Conservation (phyloP, 345 rosid species). For the Euphorbia tirucalli region DNA sequence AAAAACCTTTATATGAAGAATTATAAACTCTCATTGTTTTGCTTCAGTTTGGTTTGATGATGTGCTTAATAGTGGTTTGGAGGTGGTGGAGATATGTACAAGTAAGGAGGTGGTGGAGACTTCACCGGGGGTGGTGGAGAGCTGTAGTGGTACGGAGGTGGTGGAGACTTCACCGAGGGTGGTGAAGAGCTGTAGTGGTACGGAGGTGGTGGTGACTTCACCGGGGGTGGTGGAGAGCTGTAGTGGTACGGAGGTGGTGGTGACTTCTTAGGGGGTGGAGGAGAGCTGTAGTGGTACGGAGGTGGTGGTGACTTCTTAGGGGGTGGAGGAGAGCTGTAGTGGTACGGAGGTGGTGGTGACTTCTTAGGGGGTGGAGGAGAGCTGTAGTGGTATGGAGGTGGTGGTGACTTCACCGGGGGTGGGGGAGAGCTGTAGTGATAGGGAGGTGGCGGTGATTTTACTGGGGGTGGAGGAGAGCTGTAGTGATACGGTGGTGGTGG, state of each 20-base stretch:
- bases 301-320: neutral
- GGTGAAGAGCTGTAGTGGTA: neutral
- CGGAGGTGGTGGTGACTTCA: neutral
- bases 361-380: slow-evolving; percentile 14
- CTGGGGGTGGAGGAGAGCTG: neutral
- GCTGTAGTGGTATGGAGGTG: slow-evolving; percentile 1
- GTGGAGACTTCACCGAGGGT: neutral
- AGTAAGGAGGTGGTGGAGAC: slow-evolving; percentile 4
- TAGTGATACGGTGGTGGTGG: neutral
- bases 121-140: neutral
- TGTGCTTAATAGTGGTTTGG: slow-evolving; percentile 2
- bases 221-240: neutral
- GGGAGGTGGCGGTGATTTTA: slow-evolving; percentile 5
- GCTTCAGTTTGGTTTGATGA: neutral
- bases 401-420: neutral
- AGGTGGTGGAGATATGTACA: slow-evolving; percentile 4
- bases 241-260: slow-evolving; percentile 12
- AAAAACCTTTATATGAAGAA: neutral
- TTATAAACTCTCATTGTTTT: neutral
- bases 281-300: slow-evolving; percentile 3
- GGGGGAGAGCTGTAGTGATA: slow-evolving; percentile 21
- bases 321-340: neutral
- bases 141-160: neutral
- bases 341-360: neutral
- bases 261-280: neutral